phyloP scores from a whole-genome alignment of 2,329 filamentous ascomycete species.

The Apiospora rasikravindrae region DNA sequence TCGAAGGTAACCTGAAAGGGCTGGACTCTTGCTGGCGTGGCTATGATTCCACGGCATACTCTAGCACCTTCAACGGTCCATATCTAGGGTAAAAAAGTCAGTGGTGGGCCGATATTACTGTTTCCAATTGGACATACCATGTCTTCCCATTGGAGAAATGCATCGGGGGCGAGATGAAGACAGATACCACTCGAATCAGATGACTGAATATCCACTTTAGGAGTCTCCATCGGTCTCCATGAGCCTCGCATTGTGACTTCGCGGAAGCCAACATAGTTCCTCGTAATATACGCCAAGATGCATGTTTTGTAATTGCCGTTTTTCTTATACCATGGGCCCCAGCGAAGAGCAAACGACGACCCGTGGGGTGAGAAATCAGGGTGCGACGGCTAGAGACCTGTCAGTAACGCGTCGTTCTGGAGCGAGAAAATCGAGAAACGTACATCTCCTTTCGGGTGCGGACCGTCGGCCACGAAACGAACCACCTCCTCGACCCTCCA shows the following conservation, averaged over 20 bases:
- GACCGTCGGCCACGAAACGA: conserved; percentile 54
- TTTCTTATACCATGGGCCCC: conserved; percentile 57
- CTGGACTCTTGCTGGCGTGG: conserved; percentile 55
- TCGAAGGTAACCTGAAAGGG: conserved; percentile 56
- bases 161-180: conserved; percentile 54
- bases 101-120: neutral
- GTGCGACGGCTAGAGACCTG: conserved; percentile 40
- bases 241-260: conserved; percentile 47
- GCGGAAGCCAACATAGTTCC: conserved; percentile 61
- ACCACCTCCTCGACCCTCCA: conserved; percentile 59
- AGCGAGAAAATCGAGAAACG: neutral
- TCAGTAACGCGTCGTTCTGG: neutral
- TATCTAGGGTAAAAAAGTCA: conserved; percentile 42
- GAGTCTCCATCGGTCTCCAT: conserved; percentile 43
- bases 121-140: conserved; percentile 41
- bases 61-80: conserved; percentile 45
- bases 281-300: conserved; percentile 56
- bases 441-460: conserved; percentile 45
- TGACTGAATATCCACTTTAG: conserved; percentile 45
- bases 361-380: conserved; percentile 54
- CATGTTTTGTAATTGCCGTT: conserved; percentile 42
- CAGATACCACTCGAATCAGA: conserved; percentile 55
- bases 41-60: conserved; percentile 59
- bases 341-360: conserved; percentile 57
- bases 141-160: conserved; percentile 63